Evolutionary conservation across 805 yeast genomes (phyloP).

Genomic region (Wickerhamomyces silvicola): DNA sequence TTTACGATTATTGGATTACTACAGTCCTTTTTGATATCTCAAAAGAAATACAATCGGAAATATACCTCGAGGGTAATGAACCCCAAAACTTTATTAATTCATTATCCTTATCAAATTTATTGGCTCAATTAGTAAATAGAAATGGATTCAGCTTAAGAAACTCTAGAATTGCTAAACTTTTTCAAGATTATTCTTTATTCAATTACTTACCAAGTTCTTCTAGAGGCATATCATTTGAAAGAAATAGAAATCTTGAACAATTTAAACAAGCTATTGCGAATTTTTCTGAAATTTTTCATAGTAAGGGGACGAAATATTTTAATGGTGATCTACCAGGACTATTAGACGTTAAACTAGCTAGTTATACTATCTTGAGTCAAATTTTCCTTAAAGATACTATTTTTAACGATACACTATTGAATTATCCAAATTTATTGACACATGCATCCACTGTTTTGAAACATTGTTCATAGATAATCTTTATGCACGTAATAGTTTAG

Average conservation of each 20-base stretch:
- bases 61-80: conserved; percentile 14
- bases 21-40: conserved; percentile 22
- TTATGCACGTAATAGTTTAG: not conserved
- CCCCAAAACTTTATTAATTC: conserved; percentile 5
- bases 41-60: conserved; percentile 13
- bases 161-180: conserved; percentile 20
- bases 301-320: conserved; percentile 12
- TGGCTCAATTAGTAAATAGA: conserved; percentile 23
- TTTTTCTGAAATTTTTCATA: conserved; percentile 16
- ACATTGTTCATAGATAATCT: conserved; percentile 4
- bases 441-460: conserved; percentile 14
- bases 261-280: conserved; percentile 20
- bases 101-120: conserved; percentile 8
- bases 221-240: conserved; percentile 12
- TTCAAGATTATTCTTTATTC: conserved; percentile 4
- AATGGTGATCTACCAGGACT: conserved; percentile 17
- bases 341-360: conserved; percentile 26
- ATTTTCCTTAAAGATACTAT: conserved; percentile 12
- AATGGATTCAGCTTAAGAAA: conserved; percentile 33
- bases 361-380: conserved; percentile 23
- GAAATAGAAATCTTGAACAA: conserved; percentile 14
- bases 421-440: conserved; percentile 7
- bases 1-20: conserved; percentile 46
- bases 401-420: conserved; percentile 3
- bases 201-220: conserved; percentile 3